Conservation (phyloP, 257 asterid genomes). For the Anisodus acutangulus region DNA sequence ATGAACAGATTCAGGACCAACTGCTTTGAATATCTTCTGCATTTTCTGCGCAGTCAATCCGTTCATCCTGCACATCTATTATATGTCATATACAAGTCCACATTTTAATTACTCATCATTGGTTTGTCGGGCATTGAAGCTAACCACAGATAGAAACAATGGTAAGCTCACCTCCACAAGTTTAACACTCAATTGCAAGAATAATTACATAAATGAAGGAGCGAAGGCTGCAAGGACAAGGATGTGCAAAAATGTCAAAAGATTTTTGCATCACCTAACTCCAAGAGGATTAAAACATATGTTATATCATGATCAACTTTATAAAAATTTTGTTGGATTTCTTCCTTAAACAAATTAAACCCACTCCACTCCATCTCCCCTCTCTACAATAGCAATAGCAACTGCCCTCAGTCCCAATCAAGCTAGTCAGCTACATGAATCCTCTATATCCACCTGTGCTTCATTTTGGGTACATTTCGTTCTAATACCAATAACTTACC, state of each 20-base stretch:
- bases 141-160: not conserved
- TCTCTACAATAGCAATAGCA: not conserved
- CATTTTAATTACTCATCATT: conserved; percentile 21
- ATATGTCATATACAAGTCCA: conserved; percentile 23
- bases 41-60: conserved; percentile 87
- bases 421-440: not conserved
- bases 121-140: conserved; percentile 27
- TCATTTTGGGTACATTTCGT: conserved; percentile 12
- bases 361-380: not conserved
- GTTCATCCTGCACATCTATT: conserved; percentile 84
- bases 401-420: not conserved
- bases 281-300: not conserved
- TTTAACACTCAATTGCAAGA: not conserved
- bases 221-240: not conserved
- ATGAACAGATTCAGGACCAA: conserved; percentile 70
- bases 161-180: not conserved
- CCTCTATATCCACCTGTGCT: not conserved
- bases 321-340: not conserved
- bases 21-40: conserved; percentile 88
- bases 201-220: not conserved
- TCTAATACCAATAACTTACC: not conserved
- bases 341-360: not conserved
- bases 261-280: not conserved
- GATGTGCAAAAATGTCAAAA: conserved; percentile 10
- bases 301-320: conserved; percentile 1